phyloP scores from a whole-genome alignment of 1,284 basidiomycete species.

The Coriolopsis trogii region DNA sequence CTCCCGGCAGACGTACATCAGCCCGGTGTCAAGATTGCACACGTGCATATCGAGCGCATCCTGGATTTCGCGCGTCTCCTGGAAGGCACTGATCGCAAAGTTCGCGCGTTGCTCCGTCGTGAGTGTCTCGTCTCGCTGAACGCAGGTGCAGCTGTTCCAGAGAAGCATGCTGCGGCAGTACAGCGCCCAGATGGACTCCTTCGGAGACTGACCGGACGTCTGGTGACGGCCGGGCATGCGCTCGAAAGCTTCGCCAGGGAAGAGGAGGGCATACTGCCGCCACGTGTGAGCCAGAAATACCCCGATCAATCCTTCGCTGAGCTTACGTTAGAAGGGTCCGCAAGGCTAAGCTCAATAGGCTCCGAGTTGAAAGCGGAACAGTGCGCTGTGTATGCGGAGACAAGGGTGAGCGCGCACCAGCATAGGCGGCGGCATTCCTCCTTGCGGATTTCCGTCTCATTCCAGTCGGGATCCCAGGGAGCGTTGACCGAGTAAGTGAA shows the following conservation, averaged over 20 bases:
- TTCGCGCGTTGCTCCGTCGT: constrained; percentile 56
- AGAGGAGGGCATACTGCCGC: constrained; percentile 51
- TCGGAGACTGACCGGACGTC: constrained; percentile 51
- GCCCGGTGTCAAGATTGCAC: constrained; percentile 66
- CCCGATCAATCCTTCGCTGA: constrained; percentile 18
- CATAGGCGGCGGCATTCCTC: constrained; percentile 74
- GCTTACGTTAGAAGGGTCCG: constrained; percentile 67
- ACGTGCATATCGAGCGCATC: constrained; percentile 65
- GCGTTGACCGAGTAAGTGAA: constrained; percentile 53
- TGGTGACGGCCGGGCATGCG: constrained; percentile 41
- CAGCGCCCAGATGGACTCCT: constrained; percentile 77
- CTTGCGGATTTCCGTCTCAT: constrained; percentile 51
- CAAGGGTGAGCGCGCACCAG: constrained; percentile 71
- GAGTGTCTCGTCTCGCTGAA: constrained; percentile 44
- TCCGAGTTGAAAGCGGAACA: constrained; percentile 64
- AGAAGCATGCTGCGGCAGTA: constrained; percentile 79
- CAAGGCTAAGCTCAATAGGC: constrained; percentile 56
- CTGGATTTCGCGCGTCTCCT: constrained; percentile 65
- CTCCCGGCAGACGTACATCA: constrained; percentile 70
- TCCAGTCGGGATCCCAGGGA: constrained; percentile 65
- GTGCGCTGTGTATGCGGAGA: constrained; percentile 65
- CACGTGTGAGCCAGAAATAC: constrained; percentile 2
- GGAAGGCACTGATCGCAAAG: constrained; percentile 59
- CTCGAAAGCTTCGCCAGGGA: constrained; percentile 64
- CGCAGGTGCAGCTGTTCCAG: constrained; percentile 66